phyloP scores from a whole-genome alignment of 306 rosid species.

The Dryas drummondii region DNA sequence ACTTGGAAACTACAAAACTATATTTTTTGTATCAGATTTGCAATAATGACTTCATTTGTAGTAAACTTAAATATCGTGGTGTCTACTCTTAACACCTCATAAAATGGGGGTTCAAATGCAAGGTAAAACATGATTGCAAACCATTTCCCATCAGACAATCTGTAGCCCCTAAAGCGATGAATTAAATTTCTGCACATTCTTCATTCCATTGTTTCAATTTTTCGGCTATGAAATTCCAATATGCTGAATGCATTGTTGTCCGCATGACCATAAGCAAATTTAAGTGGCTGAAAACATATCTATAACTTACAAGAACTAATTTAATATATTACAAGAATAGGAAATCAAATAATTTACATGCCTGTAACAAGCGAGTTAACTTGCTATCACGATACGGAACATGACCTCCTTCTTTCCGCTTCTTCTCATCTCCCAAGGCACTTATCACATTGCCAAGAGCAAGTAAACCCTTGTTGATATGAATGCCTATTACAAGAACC shows the following conservation, averaged over 20 bases:
- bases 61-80: no score
- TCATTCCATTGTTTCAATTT: neutral
- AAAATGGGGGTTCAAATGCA: neutral
- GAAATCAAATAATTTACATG: constrained; percentile 16
- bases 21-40: no score
- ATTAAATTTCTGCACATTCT: neutral
- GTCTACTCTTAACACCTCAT: neutral
- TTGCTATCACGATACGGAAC: constrained; percentile 98
- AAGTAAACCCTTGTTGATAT: constrained; percentile 87
- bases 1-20: neutral
- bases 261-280: neutral
- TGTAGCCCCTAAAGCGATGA: neutral
- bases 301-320: neutral
- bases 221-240: neutral
- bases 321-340: neutral
- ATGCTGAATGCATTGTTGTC: neutral
- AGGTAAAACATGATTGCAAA: neutral
- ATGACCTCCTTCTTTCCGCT: constrained; percentile 92
- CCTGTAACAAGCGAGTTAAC: constrained; percentile 91
- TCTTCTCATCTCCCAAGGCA: constrained; percentile 96
- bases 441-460: constrained; percentile 97
- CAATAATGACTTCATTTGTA: no score
- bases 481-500: constrained; percentile 60
- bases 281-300: neutral
- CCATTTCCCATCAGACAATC: neutral